These are phyloP conservation scores for Fusarium devonianum DNA, from an alignment of 2,329 filamentous ascomycete genomes.

Conservation along the genomic window DNA sequence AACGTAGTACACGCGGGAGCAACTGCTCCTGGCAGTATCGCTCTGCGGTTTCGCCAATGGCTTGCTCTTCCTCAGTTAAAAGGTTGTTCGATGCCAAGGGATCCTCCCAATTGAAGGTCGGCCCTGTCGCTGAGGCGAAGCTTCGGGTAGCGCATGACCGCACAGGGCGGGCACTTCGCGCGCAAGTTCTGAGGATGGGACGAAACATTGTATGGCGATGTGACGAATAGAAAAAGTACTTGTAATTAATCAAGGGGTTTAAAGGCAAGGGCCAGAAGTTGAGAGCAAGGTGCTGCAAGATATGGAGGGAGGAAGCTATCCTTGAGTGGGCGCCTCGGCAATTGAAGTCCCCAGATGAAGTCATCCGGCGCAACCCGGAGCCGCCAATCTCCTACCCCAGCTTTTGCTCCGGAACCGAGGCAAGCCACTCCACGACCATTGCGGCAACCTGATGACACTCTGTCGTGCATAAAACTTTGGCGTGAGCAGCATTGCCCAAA, in stretches of 20 bases:
- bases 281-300: constrained; percentile 23
- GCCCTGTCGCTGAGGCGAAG: constrained; percentile 47
- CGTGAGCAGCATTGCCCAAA: constrained; percentile 21
- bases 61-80: constrained; percentile 88
- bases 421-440: constrained; percentile 1
- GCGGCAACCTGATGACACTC: constrained; percentile 13
- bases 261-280: constrained; percentile 18
- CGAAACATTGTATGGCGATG: constrained; percentile 41
- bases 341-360: constrained; percentile 38
- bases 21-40: constrained; percentile 93
- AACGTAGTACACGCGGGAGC: constrained; percentile 85
- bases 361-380: constrained; percentile 44
- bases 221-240: not conserved
- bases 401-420: constrained; percentile 41
- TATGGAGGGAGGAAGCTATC: constrained; percentile 22
- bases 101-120: constrained; percentile 87
- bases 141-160: constrained; percentile 42
- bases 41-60: constrained; percentile 89
- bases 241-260: not conserved
- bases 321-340: constrained; percentile 34
- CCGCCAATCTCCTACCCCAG: constrained; percentile 36
- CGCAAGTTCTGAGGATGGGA: constrained; percentile 42
- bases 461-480: constrained; percentile 2
- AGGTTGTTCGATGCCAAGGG: constrained; percentile 78
- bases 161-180: constrained; percentile 36